A percentile compares a stretch with the other conserved stretches of the same genome.
Evolutionary conservation across 1,284 basidiomycete species (phyloP).

Genomic region (Sanghuangporus weigelae): DNA sequence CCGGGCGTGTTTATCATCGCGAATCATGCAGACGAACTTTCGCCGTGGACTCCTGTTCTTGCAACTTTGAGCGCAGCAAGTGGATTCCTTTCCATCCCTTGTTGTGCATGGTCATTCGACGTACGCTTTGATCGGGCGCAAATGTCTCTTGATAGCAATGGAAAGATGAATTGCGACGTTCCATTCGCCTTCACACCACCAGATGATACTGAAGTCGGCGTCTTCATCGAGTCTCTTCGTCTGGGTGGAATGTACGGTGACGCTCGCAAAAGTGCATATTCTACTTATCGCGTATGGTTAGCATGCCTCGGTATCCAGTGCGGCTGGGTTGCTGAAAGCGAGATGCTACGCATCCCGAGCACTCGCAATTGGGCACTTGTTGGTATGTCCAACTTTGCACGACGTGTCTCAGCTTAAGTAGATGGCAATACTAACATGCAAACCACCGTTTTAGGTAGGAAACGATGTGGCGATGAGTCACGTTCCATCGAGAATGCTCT

Average conservation of each 20-base stretch:
- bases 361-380: conserved; percentile 91
- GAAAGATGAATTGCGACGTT: conserved; percentile 20
- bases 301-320: conserved; percentile 61
- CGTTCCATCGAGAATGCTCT: conserved; percentile 29
- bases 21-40: conserved; percentile 96
- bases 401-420: not conserved
- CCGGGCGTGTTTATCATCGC: conserved; percentile 77
- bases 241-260: conserved; percentile 55
- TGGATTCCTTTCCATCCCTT: conserved; percentile 88
- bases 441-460: conserved; percentile 12
- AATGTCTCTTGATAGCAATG: conserved; percentile 33
- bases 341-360: conserved; percentile 84
- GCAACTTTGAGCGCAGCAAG: conserved; percentile 54
- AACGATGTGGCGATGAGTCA: conserved; percentile 12
- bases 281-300: conserved; percentile 79
- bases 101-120: conserved; percentile 82
- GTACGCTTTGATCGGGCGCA: conserved; percentile 49
- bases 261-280: conserved; percentile 60
- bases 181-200: conserved; percentile 34
- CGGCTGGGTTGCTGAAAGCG: conserved; percentile 86
- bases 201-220: conserved; percentile 22
- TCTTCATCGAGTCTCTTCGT: conserved; percentile 47
- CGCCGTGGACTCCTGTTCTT: conserved; percentile 81
- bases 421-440: not conserved
- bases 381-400: conserved; percentile 44